These are phyloP conservation scores for Capsicum baccatum DNA, from an alignment of 257 asterid genomes.

Conservation along the genomic window DNA sequence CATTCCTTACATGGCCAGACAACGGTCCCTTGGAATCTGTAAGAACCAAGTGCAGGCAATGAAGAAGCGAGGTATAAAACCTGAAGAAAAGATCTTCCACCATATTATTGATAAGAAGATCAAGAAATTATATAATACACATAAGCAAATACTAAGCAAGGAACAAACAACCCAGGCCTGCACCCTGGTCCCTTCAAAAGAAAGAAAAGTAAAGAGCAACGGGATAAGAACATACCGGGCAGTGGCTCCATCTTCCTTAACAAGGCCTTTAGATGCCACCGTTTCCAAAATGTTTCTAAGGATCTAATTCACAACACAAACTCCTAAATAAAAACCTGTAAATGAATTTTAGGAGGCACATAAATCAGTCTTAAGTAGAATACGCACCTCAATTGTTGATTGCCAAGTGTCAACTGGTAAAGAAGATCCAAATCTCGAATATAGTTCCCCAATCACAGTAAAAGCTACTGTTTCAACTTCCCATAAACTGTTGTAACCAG, in stretches of 20 bases:
- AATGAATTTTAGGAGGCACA: constrained; percentile 28
- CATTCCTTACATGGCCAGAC: constrained; percentile 73
- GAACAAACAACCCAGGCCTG: constrained; percentile 18
- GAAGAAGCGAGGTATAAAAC: constrained; percentile 80
- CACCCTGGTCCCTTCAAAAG: constrained; percentile 11
- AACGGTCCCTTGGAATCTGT: constrained; percentile 70
- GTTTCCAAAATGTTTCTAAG: constrained; percentile 75
- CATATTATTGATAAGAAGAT: constrained; percentile 39
- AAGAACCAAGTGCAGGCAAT: constrained; percentile 84
- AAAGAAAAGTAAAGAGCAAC: constrained; percentile 15
- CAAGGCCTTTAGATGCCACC: constrained; percentile 61
- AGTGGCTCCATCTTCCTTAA: constrained; percentile 58
- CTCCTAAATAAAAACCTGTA: constrained; percentile 35
- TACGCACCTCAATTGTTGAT: constrained; percentile 77
- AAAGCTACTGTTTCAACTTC: constrained; percentile 68
- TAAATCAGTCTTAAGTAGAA: constrained; percentile 30
- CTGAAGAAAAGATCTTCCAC: constrained; percentile 53
- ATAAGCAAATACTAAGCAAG: constrained; percentile 21
- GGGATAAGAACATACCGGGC: constrained; percentile 56
- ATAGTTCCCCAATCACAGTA: constrained; percentile 70
- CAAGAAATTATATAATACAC: constrained; percentile 9
- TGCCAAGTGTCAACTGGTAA: constrained; percentile 69
- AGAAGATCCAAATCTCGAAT: constrained; percentile 68
- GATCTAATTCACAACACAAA: constrained; percentile 54
- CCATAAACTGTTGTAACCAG: constrained; percentile 43